Conservation (phyloP, 2,329 filamentous ascomycete species). For the Paecilomyces fulvus region DNA sequence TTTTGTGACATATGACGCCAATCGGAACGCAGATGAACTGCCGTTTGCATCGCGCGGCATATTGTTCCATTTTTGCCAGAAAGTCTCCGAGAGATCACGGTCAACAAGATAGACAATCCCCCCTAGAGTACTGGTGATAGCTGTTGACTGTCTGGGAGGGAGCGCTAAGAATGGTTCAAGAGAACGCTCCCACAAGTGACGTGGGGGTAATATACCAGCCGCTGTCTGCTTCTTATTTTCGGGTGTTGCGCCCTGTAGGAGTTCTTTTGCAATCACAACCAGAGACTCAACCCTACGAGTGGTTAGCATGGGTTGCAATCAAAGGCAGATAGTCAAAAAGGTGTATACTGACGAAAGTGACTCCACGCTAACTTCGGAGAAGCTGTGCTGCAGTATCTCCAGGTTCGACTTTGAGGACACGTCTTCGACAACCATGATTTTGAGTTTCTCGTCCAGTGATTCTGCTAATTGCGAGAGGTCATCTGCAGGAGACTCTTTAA, state of each 20-base stretch:
- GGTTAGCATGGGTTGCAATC: constrained; percentile 13
- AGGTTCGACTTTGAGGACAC: constrained; percentile 40
- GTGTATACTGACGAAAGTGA: constrained; percentile 37
- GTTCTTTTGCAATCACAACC: constrained; percentile 45
- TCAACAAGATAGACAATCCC: constrained; percentile 60
- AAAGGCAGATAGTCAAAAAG: not conserved
- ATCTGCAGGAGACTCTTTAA: constrained; percentile 47
- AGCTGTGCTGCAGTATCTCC: constrained; percentile 44
- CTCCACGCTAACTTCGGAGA: constrained; percentile 36
- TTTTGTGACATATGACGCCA: constrained; percentile 60
- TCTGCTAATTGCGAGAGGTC: constrained; percentile 38
- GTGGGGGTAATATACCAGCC: constrained; percentile 53
- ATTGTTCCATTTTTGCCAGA: constrained; percentile 17
- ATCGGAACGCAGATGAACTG: constrained; percentile 63
- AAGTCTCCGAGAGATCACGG: constrained; percentile 16
- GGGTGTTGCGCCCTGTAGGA: constrained; percentile 28
- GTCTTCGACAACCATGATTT: constrained; percentile 28
- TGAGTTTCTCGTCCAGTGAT: constrained; percentile 24
- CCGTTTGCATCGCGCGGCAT: constrained; percentile 57
- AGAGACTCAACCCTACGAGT: constrained; percentile 47
- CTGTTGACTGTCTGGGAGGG: constrained; percentile 48
- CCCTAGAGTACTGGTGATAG: constrained; percentile 64
- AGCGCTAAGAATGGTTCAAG: constrained; percentile 45
- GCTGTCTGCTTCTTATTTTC: constrained; percentile 19
- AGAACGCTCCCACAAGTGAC: constrained; percentile 56